Base-by-base conservation (phyloP, 2,329 filamentous ascomycete genomes). In the Macrophomina phaseolina region DNA sequence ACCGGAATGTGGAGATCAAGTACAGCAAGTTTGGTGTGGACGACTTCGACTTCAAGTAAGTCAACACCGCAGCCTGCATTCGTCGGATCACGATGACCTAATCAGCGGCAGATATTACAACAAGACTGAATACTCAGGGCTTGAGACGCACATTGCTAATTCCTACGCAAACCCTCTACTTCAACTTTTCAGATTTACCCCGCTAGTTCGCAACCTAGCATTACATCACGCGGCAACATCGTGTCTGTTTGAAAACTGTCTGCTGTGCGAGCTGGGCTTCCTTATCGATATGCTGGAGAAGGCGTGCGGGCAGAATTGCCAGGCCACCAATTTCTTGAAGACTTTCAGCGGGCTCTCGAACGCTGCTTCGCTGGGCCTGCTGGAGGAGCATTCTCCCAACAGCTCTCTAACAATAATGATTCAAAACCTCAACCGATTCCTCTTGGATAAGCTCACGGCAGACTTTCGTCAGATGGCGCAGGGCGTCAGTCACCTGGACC, bases 21-120 rank as follows among this genome's bases (percentile, higher is more conserved):
- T 99, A 98, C 82, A 97, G 94, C 84, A 96, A 93, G 76, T 99
- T 97, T 78, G 95, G 95, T 23, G 93, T 99, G n/a, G 94, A 98
- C 74, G 96, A 99, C 78, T 99, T 99, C 77, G 95, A 99, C 78
- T 99, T 99, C 80, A 91, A 91, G 89, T 92, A 81, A 73, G 88
- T 79, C 14, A 3, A 16, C 5, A 42, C 2, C 48, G 56, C 12
- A 14, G 3, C 9, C 16, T 30, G 14, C 16, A n/a, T 14, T 12
- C 3, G 14, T n/a, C 3, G 5, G 45, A 38, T 4, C 16, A 23
- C n/a, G 2, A 38, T 38, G 32, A 61, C 12, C 56, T 67, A 4
- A 67, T 9, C 28, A 16, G 18, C 14, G 5, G 45, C 70, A 93
- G 92, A 67, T 98, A 92, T 78, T 99, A 96, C 83, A 99, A 99